Evolutionary conservation across 441 rosid species (phyloP), one percentile per base, ranked within the genome.

Genomic region (Theobroma grandiflorum): DNA sequence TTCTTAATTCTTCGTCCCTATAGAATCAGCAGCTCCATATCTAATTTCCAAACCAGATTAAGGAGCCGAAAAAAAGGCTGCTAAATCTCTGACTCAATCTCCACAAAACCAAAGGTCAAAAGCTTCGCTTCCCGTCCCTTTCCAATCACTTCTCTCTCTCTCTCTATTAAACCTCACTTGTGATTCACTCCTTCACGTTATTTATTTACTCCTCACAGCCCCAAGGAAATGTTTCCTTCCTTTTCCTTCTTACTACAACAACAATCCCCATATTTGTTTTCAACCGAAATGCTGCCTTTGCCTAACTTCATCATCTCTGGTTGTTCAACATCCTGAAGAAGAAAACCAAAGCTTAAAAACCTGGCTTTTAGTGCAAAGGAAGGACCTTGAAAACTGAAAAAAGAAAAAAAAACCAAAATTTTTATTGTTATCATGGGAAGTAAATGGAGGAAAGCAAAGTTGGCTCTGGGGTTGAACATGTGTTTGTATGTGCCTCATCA

Each of bases 401-500:
- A 14, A 2, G n/a, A 14, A 37, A 47, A 2, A 18, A 37, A 47
- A 4, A 18, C 76, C 62, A 33, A 3, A 16, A 0, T 5, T 50
- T 72, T 65, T 8, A 4, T 61, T 33, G 8, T 61, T 33, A 33
- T 18, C 18, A 93, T 94, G 99, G 93, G 90, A 52, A 92, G 98
- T 82, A 95, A 90, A 86, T 95, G 99, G 99, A 89, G 96, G 70
- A 97, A 93, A 84, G 98, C 97, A 4, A 97, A 94, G 86, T 74
- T 88, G 45, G 98, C 99, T 82, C 85, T 95, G 82, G 98, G 99
- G 38, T 61, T 92, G 75, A 94, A 97, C 62, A 86, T 92, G 78
- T 97, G 99, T 72, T 87, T 92, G 14, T 92, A 91, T 76, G 92
- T 88, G 55, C 99, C 99, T 20, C 89, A 86, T 26, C 89, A 85